phyloP scores from a whole-genome alignment of 2,329 filamentous ascomycete genomes.

The Venturia nashicola region DNA sequence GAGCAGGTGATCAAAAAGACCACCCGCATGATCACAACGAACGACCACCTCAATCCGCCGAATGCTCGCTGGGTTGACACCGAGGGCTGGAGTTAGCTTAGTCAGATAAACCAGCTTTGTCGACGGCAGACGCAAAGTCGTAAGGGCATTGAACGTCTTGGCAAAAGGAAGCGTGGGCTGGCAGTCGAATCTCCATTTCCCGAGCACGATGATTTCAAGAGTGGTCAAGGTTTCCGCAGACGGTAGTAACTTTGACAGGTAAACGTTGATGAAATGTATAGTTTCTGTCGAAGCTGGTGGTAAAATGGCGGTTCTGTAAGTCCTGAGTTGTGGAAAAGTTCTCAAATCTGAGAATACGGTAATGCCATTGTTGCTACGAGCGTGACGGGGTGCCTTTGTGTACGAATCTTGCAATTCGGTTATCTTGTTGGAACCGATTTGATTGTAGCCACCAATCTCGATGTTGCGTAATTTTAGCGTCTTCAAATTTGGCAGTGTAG shows the following conservation, averaged over 20 bases:
- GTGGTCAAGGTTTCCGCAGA: not conserved
- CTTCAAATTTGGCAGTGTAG: not conserved
- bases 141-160: not conserved
- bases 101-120: not conserved
- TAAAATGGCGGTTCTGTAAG: not conserved
- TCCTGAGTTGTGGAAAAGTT: not conserved
- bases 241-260: not conserved
- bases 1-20: not conserved
- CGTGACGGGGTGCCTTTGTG: not conserved
- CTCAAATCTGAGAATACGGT: not conserved
- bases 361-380: not conserved
- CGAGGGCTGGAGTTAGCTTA: not conserved
- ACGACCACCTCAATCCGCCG: not conserved
- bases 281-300: not conserved
- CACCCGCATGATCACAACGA: not conserved
- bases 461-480: not conserved
- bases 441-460: not conserved
- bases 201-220: not conserved
- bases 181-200: not conserved
- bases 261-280: not conserved
- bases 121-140: not conserved
- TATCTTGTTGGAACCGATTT: not conserved
- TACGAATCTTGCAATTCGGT: not conserved
- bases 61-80: not conserved
- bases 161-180: not conserved